Conservation (phyloP, 371 early-diverging fungal species). For the Rhizopus microsporus region DNA sequence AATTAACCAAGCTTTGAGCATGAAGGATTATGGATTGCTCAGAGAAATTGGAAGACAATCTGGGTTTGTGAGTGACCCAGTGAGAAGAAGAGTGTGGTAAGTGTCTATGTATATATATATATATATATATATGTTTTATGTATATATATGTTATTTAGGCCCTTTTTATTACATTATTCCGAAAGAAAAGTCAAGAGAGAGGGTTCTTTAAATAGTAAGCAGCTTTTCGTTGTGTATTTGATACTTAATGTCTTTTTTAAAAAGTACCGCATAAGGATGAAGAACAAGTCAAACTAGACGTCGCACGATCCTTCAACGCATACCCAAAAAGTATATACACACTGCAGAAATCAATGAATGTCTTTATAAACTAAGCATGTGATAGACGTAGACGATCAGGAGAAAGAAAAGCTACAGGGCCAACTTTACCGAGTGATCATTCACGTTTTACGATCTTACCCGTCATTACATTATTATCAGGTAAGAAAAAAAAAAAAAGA, state of each 20-base stretch:
- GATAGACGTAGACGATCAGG: conserved; percentile 33
- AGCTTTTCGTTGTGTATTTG: conserved; percentile 4
- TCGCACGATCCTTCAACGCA: conserved; percentile 50
- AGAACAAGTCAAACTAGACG: conserved; percentile 53
- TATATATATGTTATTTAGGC: conserved; percentile 33
- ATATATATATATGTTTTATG: neutral
- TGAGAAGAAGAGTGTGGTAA: conserved; percentile 56
- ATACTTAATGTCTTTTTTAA: neutral
- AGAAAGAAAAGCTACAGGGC: conserved; percentile 38
- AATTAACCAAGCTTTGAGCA: conserved; percentile 58
- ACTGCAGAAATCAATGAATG: no score
- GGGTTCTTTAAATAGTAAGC: conserved; percentile 3
- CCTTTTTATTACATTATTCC: conserved; percentile 42
- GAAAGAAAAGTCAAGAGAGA: neutral
- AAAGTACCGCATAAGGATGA: conserved; percentile 50
- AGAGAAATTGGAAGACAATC: conserved; percentile 49
- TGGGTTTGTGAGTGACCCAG: conserved; percentile 26
- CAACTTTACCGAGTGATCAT: conserved; percentile 52
- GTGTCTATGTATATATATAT: neutral
- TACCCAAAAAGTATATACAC: conserved; percentile 33
- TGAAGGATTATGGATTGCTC: conserved; percentile 43
- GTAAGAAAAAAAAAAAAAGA: conserved; percentile 24
- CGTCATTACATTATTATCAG: conserved; percentile 70
- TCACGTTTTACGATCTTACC: conserved; percentile 55
- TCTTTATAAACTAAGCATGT: neutral